Conservation (phyloP, 306 rosid species). For the Corylus avellana region DNA sequence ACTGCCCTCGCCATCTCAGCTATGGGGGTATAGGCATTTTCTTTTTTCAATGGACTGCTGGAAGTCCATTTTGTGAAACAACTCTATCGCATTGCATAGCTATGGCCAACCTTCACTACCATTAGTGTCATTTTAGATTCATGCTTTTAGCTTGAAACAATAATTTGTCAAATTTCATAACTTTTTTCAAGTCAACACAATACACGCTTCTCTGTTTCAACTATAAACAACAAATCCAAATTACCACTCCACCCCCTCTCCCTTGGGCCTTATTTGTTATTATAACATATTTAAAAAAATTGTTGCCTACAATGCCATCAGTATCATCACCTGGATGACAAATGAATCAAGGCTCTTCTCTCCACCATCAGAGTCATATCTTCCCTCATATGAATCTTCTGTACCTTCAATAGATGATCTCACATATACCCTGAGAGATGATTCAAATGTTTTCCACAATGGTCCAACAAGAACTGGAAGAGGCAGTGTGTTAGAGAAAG, state of each 20-base stretch:
- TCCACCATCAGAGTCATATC: conserved; percentile 93
- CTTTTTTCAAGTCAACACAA: not conserved
- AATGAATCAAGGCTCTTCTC: conserved; percentile 92
- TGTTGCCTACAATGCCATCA: conserved; percentile 4
- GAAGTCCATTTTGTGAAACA: not conserved
- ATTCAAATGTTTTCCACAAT: conserved; percentile 85
- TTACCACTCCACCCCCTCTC: not conserved
- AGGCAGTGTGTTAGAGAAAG: conserved; percentile 25
- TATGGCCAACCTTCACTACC: not conserved
- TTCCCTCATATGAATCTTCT: conserved; percentile 80
- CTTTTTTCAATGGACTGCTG: not conserved
- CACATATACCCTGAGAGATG: conserved; percentile 66
- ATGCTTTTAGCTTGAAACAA: not conserved
- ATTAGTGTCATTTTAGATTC: not conserved
- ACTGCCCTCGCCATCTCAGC: not conserved
- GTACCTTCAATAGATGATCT: conserved; percentile 74
- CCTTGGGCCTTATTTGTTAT: not conserved
- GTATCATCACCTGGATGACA: conserved; percentile 71
- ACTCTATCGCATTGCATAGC: not conserved
- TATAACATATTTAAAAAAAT: not conserved
- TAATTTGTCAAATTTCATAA: not conserved
- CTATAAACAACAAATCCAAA: not conserved
- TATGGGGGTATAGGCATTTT: not conserved
- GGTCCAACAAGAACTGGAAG: conserved; percentile 73
- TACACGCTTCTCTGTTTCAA: not conserved